Conservation (phyloP, 768 basidiomycete genomes). For the Psilocybe sp. region DNA sequence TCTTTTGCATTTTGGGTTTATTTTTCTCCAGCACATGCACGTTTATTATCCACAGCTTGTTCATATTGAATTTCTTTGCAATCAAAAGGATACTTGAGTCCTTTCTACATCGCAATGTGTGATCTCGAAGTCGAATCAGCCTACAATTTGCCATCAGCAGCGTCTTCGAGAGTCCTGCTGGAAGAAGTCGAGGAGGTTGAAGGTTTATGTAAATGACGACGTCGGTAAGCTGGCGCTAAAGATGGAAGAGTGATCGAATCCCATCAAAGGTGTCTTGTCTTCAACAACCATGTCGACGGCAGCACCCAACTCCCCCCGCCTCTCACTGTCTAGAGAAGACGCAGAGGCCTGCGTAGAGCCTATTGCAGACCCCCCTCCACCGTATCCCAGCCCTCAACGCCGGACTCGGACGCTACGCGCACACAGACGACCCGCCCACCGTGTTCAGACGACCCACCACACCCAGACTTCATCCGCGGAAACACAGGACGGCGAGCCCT, state of each 20-base stretch:
- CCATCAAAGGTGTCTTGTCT: not conserved
- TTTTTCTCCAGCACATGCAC: not conserved
- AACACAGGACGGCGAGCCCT: slow-evolving; percentile 32
- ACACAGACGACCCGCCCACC: slow-evolving; percentile 18
- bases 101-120: too few relatives aligned
- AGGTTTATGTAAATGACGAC: too few relatives aligned
- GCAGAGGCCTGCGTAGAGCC: slow-evolving; percentile 4
- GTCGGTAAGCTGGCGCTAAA: too few relatives aligned
- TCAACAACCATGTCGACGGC: slow-evolving; percentile 13
- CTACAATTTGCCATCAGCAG: too few relatives aligned
- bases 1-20: not conserved
- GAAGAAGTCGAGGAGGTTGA: too few relatives aligned
- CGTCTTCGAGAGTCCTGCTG: too few relatives aligned
- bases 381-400: slow-evolving; percentile 55
- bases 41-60: too few relatives aligned
- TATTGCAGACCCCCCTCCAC: slow-evolving; percentile 62
- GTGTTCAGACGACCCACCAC: slow-evolving; percentile 21
- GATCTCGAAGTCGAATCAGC: too few relatives aligned
- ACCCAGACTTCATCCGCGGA: slow-evolving; percentile 29
- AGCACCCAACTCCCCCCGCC: slow-evolving; percentile 10
- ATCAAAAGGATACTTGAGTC: too few relatives aligned
- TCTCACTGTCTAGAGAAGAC: slow-evolving; percentile 13
- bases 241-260: not conserved
- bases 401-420: slow-evolving; percentile 33
- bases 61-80: too few relatives aligned